Percentiles rank a stretch among this genome's conserved stretches.
Evolutionary conservation across 805 yeast species (phyloP).

Genomic region (Vanderwaltozyma verrucispora): DNA sequence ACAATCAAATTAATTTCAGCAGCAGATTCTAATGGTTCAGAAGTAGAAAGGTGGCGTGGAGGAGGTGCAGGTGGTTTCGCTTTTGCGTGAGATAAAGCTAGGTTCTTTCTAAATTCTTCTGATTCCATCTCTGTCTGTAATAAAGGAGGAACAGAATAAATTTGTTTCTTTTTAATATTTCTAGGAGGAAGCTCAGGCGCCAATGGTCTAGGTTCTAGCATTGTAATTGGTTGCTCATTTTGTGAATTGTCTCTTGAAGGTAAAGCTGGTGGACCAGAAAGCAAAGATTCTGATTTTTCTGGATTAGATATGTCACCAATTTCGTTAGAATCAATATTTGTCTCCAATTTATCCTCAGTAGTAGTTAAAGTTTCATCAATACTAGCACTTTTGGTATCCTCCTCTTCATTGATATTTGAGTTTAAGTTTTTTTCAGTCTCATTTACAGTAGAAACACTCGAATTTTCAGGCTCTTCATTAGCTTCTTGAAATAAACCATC

Average conservation of each 20-base stretch:
- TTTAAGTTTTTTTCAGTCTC: background rate
- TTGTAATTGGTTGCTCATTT: background rate
- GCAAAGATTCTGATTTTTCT: no score
- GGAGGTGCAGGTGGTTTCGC: conserved; percentile 10
- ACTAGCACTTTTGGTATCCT: no score
- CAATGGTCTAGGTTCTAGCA: conserved; percentile 28
- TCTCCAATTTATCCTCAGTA: background rate
- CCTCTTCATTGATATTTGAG: no score
- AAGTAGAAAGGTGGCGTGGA: conserved; percentile 5
- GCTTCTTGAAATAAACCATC: no score
- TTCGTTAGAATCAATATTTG: no score
- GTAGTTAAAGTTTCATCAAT: no score
- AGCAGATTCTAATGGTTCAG: conserved; percentile 14
- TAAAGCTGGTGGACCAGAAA: background rate
- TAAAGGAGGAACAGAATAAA: conserved; percentile 25
- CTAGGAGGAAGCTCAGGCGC: background rate
- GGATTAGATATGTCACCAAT: no score
- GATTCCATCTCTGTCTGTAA: conserved; percentile 22
- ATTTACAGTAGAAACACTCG: background rate
- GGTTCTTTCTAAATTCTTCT: conserved; percentile 16
- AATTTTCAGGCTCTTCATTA: background rate
- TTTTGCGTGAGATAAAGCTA: conserved; percentile 10
- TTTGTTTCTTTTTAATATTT: background rate
- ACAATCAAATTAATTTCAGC: conserved; percentile 50
- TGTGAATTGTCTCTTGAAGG: background rate